Evolutionary conservation across 208 protist genomes (phyloP).

Genomic region (Acanthamoeba divionensis): DNA sequence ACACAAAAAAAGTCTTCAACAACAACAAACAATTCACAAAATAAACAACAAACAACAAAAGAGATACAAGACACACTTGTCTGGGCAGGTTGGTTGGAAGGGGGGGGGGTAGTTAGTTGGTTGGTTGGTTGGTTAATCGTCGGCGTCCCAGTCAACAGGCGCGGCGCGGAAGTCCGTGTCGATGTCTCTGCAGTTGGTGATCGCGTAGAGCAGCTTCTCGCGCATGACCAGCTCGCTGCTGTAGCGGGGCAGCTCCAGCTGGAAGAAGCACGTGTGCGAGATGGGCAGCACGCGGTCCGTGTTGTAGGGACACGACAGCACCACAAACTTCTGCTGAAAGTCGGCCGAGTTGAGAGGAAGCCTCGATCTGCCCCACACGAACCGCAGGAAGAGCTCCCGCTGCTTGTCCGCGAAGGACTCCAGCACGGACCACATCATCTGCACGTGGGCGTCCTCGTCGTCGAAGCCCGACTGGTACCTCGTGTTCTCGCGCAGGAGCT

Average conservation of each 20-base stretch:
- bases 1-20: too few species aligned
- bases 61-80: too few species aligned
- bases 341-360: not conserved
- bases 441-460: not conserved
- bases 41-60: too few species aligned
- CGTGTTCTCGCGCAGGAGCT: conserved; percentile 53
- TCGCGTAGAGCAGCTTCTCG: conserved; percentile 64
- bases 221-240: conserved; percentile 36
- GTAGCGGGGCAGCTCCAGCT: conserved; percentile 71
- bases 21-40: too few species aligned
- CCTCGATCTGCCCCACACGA: conserved; percentile 19
- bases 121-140: conserved; percentile 24
- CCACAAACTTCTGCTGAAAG: conserved; percentile 53
- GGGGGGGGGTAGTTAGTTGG: too few species aligned
- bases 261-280: conserved; percentile 77
- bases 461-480: conserved; percentile 48
- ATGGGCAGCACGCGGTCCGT: conserved; percentile 11
- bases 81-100: too few species aligned
- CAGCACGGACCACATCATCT: conserved; percentile 7
- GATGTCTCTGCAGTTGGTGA: conserved; percentile 56
- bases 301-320: not conserved
- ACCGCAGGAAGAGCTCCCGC: conserved; percentile 51
- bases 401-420: conserved; percentile 39
- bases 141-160: conserved; percentile 44
- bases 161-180: conserved; percentile 52